Conservation (phyloP, 352 stramenopile species). For the Globisporangium megalacanthum region DNA sequence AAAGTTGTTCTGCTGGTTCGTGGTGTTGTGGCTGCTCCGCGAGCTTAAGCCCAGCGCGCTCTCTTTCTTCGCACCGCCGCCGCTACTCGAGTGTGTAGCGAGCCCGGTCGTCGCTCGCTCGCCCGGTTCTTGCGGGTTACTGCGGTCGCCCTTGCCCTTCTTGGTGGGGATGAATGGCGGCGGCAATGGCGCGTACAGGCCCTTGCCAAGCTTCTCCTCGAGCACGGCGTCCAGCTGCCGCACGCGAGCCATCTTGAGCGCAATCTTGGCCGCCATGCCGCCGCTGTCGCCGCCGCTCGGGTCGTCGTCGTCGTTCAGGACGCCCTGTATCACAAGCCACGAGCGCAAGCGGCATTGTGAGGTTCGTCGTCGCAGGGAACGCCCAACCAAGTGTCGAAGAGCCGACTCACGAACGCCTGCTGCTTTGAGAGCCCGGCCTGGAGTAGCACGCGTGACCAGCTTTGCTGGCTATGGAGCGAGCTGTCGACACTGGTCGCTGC, state of each 20-base stretch:
- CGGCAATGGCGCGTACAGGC: constrained; percentile 28
- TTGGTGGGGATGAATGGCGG: background rate
- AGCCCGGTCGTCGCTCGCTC: too few relatives aligned
- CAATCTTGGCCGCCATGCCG: constrained; percentile 49
- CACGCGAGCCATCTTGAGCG: constrained; percentile 65
- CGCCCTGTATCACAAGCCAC: constrained; percentile 22
- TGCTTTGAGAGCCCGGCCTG: constrained; percentile 59
- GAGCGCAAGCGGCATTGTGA: background rate
- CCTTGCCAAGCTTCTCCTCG: constrained; percentile 59
- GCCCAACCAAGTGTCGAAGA: background rate
- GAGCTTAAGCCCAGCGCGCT: background rate
- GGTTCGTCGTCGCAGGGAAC: background rate
- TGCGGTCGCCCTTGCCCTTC: constrained; percentile 5
- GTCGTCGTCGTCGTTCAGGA: constrained; percentile 35
- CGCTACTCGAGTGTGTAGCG: constrained; percentile 2
- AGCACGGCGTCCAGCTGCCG: constrained; percentile 52
- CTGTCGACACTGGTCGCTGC: background rate
- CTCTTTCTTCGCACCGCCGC: background rate
- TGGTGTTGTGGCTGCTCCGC: background rate
- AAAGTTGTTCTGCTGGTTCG: constrained; percentile 22
- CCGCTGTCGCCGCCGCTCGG: constrained; percentile 16
- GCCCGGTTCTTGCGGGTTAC: background rate
- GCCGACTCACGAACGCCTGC: constrained; percentile 46
- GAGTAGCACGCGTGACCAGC: constrained; percentile 58
- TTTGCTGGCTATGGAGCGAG: constrained; percentile 17